Base-by-base conservation (phyloP, 305 asterid genomes). In the Solanum hybrid region DNA sequence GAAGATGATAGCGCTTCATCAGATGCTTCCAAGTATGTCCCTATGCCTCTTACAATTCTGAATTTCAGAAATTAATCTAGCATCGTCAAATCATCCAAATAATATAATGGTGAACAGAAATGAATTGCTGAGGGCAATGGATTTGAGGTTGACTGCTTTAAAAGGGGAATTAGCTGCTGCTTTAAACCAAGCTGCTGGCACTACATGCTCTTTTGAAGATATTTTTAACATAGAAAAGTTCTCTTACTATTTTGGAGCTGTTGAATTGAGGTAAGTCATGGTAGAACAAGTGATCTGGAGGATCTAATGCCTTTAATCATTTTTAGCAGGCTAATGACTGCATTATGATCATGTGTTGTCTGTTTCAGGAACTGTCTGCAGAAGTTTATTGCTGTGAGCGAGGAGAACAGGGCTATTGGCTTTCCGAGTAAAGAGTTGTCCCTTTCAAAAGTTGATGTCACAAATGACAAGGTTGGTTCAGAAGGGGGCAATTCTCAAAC, bases 81-180 rank as follows among this genome's bases (percentile, higher is more conserved):
- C 90, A 86, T 91, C 89, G 79, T 45, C 65, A 45, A 45, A 45
- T 45, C 65, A 45, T 45, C 78, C 41, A 68, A 36, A 93, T 87
- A 88, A 68, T 88, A 87, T 81, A 91, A 75, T 61, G 86, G 88
- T 82, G 84, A 90, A 72, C 95, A 98, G 99, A 94, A 96, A 95
- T 90, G 99, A 97, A 91, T 90, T 97, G 91, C 93, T 97, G 65
- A 97, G 94, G 89, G 99, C 99, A 87, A 93, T 97, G 89, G 96
- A 97, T 92, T 91, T 95, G 91, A 94, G 99, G 93, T 96, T 97
- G 80, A 89, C 92, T 86, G 95, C 98, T 33, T 91, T 97, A 91
- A 91, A 92, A 92, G 95, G 91, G 90, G 98, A 97, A 90, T 88
- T 97, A 87, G 92, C 91, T 72, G 80, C 93, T 92, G 95, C 95